Evolutionary conservation across 768 basidiomycete species (phyloP), one percentile per base, ranked within the genome.

Genomic region (Boletellus emodensis): DNA sequence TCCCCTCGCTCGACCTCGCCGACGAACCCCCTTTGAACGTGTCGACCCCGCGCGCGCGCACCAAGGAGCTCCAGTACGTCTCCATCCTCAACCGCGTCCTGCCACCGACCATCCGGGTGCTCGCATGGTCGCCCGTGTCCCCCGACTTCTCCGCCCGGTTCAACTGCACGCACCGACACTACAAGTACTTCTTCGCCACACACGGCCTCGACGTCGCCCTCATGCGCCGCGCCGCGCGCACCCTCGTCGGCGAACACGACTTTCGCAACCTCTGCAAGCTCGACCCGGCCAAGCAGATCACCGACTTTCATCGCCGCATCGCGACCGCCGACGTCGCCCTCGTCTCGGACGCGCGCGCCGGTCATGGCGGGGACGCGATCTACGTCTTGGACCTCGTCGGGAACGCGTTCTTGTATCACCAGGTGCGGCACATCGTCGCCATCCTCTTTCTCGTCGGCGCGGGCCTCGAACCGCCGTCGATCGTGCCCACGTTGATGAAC

Each of bases 191-290:
- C 69, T 98, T 99, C 75, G 79, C 83, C 32, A 69, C 82, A 0
- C 70, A 75, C 30, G 70, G 70, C 28, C 82, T 97, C 47, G 81
- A 94, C 68, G 64, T 94, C 26, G 61, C 71, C 2, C 76, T 73
- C 40, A 97, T 98, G 94, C 79, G 77, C 53, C 75, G 79, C 32
- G 94, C 82, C 1, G 90, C 90, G 0, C 55, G 71, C 2, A 72
- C 78, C 6, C 75, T 99, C 42, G 68, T 92, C 26, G 95, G 95
- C 33, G 83, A 87, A 54, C 94, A 97, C 72, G 95, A 97, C 71
- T 98, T 96, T 62, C 83, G 94, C 14, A 98, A 98, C 62, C 76
- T 97, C 32, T 96, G 91, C 75, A 97, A 94, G 65, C 71, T 98
- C 18, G 95, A 98, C 64, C 80, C 91, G 0, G 77, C 83, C 32